These are phyloP conservation scores for Penicillium soppii DNA, from an alignment of 495 filamentous ascomycete genomes.

Conservation along the genomic window DNA sequence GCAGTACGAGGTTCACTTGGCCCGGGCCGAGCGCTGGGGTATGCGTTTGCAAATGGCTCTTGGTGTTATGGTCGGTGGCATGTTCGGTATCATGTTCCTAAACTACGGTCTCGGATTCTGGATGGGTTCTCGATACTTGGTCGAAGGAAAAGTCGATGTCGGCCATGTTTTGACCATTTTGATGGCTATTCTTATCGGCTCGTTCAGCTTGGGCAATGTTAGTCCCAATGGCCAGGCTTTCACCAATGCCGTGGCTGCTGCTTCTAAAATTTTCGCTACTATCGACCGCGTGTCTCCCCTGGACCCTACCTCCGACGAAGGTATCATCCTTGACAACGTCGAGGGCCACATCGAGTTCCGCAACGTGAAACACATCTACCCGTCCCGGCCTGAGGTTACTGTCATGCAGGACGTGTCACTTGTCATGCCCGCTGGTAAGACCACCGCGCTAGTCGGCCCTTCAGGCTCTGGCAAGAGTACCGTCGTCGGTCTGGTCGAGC, in stretches of 20 bases:
- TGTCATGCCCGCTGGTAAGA: slow-evolving; percentile 78
- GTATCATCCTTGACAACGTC: slow-evolving; percentile 67
- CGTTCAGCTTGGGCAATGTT: slow-evolving; percentile 87
- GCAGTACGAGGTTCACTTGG: slow-evolving; percentile 77
- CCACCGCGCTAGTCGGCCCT: slow-evolving; percentile 81
- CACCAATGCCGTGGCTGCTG: slow-evolving; percentile 76
- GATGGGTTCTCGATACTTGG: slow-evolving; percentile 82
- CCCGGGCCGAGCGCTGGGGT: slow-evolving; percentile 71
- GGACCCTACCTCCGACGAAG: slow-evolving; percentile 71
- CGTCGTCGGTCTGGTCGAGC: slow-evolving; percentile 85
- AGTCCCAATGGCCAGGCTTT: slow-evolving; percentile 84
- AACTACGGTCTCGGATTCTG: slow-evolving; percentile 95
- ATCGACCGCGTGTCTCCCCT: slow-evolving; percentile 90
- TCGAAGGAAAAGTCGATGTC: slow-evolving; percentile 59
- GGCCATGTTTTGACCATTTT: slow-evolving; percentile 70
- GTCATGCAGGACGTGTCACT: slow-evolving; percentile 83
- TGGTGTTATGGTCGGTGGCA: slow-evolving; percentile 73
- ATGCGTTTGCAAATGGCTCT: slow-evolving; percentile 68
- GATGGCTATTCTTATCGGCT: slow-evolving; percentile 87
- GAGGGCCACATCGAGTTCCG: slow-evolving; percentile 80
- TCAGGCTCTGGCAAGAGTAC: slow-evolving; percentile 91
- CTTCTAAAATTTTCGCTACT: slow-evolving; percentile 84
- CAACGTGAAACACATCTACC: slow-evolving; percentile 88
- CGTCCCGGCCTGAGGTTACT: slow-evolving; percentile 83
- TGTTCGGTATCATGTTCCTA: slow-evolving; percentile 81